Evolutionary conservation across 2,329 filamentous ascomycete genomes (phyloP).

Genomic region (Phialophora chinensis): DNA sequence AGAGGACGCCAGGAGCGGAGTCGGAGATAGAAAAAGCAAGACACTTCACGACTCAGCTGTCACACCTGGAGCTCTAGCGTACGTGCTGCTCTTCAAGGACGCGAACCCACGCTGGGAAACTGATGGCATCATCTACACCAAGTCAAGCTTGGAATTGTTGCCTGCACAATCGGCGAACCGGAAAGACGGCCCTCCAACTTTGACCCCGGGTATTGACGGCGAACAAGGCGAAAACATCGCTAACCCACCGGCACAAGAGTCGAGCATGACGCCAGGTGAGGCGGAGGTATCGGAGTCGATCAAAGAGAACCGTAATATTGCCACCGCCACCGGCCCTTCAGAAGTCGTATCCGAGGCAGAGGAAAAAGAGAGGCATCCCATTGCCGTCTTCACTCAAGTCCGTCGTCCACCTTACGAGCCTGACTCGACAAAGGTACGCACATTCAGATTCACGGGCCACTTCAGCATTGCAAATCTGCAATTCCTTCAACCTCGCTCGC

Average conservation of each 20-base stretch:
- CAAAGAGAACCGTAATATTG: neutral
- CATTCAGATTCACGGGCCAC: conserved; percentile 30
- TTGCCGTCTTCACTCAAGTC: conserved; percentile 29
- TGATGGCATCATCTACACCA: conserved; percentile 29
- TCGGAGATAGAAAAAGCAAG: conserved; percentile 7
- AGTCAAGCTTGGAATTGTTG: conserved; percentile 30
- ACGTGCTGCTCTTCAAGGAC: conserved; percentile 33
- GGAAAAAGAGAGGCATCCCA: neutral
- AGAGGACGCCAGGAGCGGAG: neutral
- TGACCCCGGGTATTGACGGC: neutral
- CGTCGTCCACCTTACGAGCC: neutral
- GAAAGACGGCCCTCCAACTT: neutral
- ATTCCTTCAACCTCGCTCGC: conserved; percentile 31
- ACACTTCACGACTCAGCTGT: conserved; percentile 32
- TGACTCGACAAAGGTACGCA: neutral
- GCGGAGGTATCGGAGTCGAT: neutral
- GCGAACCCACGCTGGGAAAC: conserved; percentile 33
- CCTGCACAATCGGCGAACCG: conserved; percentile 10
- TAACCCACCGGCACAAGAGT: neutral
- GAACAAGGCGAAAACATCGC: neutral
- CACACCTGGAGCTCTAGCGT: conserved; percentile 23
- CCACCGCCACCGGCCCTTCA: neutral
- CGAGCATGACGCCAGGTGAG: neutral
- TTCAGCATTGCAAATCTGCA: conserved; percentile 21
- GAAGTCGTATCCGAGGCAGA: neutral